phyloP scores from a whole-genome alignment of 306 rosid genomes.

The Dalbergia cultrata region DNA sequence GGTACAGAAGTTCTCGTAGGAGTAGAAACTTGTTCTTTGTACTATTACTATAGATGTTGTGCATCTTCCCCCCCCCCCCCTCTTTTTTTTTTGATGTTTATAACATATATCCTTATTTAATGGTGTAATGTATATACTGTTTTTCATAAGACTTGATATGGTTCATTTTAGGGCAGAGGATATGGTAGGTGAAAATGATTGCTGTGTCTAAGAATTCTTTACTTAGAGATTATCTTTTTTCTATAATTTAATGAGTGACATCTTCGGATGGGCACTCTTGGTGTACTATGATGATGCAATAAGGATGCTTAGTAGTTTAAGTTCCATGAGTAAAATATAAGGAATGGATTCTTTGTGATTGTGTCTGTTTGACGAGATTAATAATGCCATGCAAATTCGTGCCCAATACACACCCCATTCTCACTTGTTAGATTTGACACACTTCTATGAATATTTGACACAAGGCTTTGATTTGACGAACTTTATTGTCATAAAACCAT shows the following conservation, averaged over 20 bases:
- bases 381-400: constrained; percentile 1
- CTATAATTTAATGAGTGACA: not conserved
- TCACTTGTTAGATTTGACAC: not conserved
- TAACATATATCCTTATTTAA: not conserved
- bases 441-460: constrained; percentile 5
- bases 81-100: not conserved
- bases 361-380: not conserved
- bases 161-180: constrained; percentile 23
- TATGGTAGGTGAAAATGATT: not conserved
- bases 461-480: not conserved
- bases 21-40: not conserved
- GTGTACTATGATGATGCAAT: not conserved
- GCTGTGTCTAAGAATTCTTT: constrained; percentile 8
- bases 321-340: not conserved
- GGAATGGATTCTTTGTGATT: constrained; percentile 14
- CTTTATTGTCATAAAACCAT: not conserved
- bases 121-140: not conserved
- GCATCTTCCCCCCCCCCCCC: not conserved
- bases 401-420: not conserved
- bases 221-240: constrained; percentile 2
- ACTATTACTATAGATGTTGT: not conserved
- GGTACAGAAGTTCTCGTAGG: constrained; percentile 9
- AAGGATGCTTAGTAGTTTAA: not conserved
- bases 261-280: not conserved
- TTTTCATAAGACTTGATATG: not conserved